A percentile compares a stretch with the other conserved stretches of the same genome.
phyloP scores from a whole-genome alignment of 768 basidiomycete species.

The Trametes elegans region DNA sequence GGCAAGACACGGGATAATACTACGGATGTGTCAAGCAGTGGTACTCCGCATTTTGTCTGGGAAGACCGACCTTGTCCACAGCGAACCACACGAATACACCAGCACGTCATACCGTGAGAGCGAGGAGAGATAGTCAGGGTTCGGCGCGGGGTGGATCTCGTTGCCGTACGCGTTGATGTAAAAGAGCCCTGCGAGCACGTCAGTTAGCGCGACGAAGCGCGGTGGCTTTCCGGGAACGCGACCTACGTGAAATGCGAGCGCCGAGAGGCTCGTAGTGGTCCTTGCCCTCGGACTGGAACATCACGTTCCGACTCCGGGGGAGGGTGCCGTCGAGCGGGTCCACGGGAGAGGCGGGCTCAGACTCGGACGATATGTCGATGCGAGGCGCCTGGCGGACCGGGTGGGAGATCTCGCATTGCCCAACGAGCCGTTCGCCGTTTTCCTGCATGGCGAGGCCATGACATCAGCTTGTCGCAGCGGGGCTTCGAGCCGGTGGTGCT shows the following conservation, averaged over 20 bases:
- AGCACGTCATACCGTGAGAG: conserved; percentile 62
- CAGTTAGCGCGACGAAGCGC: no score
- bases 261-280: conserved; percentile 52
- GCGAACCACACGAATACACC: conserved; percentile 90
- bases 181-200: conserved; percentile 55
- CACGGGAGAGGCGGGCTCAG: conserved; percentile 44
- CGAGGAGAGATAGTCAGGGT: conserved; percentile 71
- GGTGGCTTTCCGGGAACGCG: no score
- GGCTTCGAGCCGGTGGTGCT: conserved; percentile 21
- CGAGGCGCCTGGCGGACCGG: conserved; percentile 17
- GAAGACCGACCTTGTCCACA: conserved; percentile 80
- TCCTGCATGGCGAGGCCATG: conserved; percentile 42
- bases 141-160: conserved; percentile 89
- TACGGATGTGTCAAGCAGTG: no score
- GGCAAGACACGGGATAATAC: conserved; percentile 90
- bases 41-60: no score
- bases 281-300: conserved; percentile 60
- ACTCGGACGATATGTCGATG: conserved; percentile 31
- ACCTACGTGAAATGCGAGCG: conserved; percentile 63
- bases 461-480: not conserved
- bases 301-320: conserved; percentile 54
- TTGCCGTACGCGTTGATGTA: conserved; percentile 92
- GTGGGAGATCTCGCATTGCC: conserved; percentile 16
- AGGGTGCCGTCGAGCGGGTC: conserved; percentile 54
- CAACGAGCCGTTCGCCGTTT: conserved; percentile 61